These are phyloP conservation scores for Cyberlindnera petersonii DNA, from an alignment of 805 yeast species.

Conservation along the genomic window DNA sequence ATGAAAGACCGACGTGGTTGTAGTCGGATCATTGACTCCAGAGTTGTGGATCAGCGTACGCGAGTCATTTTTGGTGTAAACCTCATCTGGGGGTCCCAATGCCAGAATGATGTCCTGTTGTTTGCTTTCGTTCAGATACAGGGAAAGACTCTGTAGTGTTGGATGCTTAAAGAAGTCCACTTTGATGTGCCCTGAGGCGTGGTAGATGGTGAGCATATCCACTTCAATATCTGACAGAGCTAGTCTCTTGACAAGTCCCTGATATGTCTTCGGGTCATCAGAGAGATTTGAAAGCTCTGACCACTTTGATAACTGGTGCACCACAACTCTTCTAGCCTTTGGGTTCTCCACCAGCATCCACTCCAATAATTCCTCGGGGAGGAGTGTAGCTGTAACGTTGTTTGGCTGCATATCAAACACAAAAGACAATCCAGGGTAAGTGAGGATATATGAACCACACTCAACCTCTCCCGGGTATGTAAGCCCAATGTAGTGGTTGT, in stretches of 20 bases:
- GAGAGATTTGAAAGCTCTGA: conserved; percentile 29
- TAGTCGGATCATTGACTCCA: conserved; percentile 5
- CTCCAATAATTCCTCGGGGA: conserved; percentile 13
- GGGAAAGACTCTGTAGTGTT: conserved; percentile 11
- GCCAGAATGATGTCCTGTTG: conserved; percentile 45
- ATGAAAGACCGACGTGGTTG: conserved; percentile 36
- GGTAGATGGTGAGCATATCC: conserved; percentile 10
- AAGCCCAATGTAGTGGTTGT: conserved; percentile 58
- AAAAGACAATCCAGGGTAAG: conserved; percentile 57
- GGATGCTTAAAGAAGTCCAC: conserved; percentile 28
- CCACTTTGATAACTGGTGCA: conserved; percentile 17
- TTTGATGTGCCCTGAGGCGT: conserved; percentile 1
- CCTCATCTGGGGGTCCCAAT: conserved; percentile 57
- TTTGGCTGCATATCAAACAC: conserved; percentile 31
- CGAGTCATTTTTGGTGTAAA: conserved; percentile 41
- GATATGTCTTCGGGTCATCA: not conserved
- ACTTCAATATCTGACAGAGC: conserved; percentile 10
- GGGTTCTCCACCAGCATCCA: conserved; percentile 11
- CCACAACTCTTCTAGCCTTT: conserved; percentile 9
- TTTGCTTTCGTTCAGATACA: conserved; percentile 40
- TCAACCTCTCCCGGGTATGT: conserved; percentile 51
- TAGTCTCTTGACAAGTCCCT: not conserved
- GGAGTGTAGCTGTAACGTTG: conserved; percentile 6
- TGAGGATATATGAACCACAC: conserved; percentile 31
- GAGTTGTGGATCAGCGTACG: conserved; percentile 38